phyloP scores from a whole-genome alignment of 331 rosid species.

The Prunus yedoensis region DNA sequence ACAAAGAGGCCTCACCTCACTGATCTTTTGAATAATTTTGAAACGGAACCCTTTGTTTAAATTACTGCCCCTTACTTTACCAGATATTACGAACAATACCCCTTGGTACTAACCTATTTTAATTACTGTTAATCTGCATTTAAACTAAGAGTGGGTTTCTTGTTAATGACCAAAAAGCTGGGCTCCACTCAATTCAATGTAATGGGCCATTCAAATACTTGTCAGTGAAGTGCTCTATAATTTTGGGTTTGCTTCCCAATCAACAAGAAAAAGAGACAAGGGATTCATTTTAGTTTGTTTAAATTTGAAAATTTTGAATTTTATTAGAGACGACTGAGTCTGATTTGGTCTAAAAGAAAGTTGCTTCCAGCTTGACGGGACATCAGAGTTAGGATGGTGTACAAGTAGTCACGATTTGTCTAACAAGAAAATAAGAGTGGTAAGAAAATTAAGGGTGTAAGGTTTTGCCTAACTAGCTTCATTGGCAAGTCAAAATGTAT shows the following conservation, averaged over 20 bases:
- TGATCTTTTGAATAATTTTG: constrained; percentile 19
- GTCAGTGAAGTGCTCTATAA: neutral
- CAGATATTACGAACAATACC: constrained; percentile 12
- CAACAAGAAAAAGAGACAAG: neutral
- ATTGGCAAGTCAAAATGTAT: too few relatives aligned
- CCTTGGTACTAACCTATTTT: neutral
- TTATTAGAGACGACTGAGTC: too few relatives aligned
- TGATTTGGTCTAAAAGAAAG: neutral
- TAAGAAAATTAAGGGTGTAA: too few relatives aligned
- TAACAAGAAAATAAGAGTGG: neutral
- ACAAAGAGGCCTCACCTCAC: constrained; percentile 20
- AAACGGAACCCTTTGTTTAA: constrained; percentile 26
- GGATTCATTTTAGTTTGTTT: neutral
- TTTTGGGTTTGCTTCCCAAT: neutral
- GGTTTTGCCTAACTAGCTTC: too few relatives aligned
- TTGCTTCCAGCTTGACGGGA: constrained; percentile 4
- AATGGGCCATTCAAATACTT: neutral
- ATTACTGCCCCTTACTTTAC: neutral
- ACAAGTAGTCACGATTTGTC: neutral
- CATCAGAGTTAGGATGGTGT: neutral
- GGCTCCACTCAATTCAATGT: neutral
- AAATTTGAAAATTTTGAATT: neutral
- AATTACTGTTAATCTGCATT: neutral
- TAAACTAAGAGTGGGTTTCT: neutral
- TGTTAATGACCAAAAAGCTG: neutral